Evolutionary conservation across 2,329 filamentous ascomycete genomes (phyloP), one percentile per base, ranked within the genome.

Genomic region (Neoscytalidium dimidiatum): DNA sequence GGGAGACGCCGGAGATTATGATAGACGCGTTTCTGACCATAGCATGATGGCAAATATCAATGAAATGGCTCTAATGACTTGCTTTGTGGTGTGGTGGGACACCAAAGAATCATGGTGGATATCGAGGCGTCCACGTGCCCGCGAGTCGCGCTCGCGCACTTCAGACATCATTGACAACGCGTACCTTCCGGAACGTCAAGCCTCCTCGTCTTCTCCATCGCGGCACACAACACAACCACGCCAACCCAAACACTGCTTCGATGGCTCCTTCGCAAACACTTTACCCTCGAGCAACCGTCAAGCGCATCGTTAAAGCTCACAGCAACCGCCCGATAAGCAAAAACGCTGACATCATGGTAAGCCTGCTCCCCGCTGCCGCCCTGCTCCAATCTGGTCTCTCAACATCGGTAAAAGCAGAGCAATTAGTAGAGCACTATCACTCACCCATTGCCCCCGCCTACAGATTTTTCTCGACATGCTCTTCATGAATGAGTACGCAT

Each of bases 261-360:
- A 90, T 88, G 85, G 87, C 85, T 60, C 80, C 85, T 13, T 83
- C 87, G 23, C 88, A 90, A 73, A 94, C 92, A 71, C 83, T 92
- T 14, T 97, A 96, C 73, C 93, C 93, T 11, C 89, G 93, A 68
- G 88, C 87, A 19, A 95, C 92, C 0, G 84, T 97, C 71, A 95
- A 93, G 78, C 94, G 93, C 78, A 94, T 96, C 66, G 84, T 96
- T 72, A 97, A 96, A 79, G 92, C 92, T 19, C 92, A 96, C 77
- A 90, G 92, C 8, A 90, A 91, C 68, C 88, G 89, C 74, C 90
- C 86, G 68, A 78, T 96, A 68, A 92, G 89, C 81, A 95, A 92
- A 78, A 94, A 95, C 77, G 90, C 89, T 31, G 94, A 97, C 78
- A 88, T 96, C 65, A 83, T 94, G 80, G 92, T 96, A 79, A 66